These are phyloP conservation scores for Cladosporium halotolerans DNA, from an alignment of 2,329 filamentous ascomycete species.

Conservation along the genomic window DNA sequence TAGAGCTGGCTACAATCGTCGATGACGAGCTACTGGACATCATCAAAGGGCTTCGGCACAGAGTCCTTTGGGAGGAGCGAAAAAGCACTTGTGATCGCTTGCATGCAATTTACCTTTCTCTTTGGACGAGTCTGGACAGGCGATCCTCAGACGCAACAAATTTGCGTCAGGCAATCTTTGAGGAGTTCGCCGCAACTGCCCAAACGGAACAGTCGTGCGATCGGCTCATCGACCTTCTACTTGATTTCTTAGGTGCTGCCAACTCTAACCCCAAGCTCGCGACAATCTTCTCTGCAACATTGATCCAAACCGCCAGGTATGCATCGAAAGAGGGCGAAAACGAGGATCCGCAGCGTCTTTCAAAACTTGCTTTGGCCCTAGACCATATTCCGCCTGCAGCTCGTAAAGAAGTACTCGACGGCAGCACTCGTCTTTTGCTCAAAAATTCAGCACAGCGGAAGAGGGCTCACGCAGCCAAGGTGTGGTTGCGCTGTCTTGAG, in stretches of 20 bases:
- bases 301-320: neutral
- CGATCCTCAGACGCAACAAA: neutral
- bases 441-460: too few relatives aligned
- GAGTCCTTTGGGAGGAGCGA: neutral
- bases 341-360: neutral
- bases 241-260: neutral
- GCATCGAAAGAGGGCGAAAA: neutral
- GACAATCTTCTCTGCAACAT: neutral
- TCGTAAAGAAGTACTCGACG: neutral
- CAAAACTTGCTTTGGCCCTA: neutral
- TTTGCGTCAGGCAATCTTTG: neutral
- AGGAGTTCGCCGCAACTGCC: neutral
- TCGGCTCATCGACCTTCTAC: neutral
- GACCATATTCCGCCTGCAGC: neutral
- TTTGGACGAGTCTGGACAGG: neutral
- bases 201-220: neutral
- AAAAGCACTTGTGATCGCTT: neutral
- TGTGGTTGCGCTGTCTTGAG: constrained; percentile 1
- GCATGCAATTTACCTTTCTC: neutral
- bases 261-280: neutral
- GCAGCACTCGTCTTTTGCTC: too few relatives aligned
- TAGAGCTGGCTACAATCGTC: constrained; percentile 1
- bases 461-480: too few relatives aligned
- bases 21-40: constrained; percentile 4
- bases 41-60: neutral